Conservation (phyloP, 352 stramenopile genomes). For the Phytophthora aleatoria region DNA sequence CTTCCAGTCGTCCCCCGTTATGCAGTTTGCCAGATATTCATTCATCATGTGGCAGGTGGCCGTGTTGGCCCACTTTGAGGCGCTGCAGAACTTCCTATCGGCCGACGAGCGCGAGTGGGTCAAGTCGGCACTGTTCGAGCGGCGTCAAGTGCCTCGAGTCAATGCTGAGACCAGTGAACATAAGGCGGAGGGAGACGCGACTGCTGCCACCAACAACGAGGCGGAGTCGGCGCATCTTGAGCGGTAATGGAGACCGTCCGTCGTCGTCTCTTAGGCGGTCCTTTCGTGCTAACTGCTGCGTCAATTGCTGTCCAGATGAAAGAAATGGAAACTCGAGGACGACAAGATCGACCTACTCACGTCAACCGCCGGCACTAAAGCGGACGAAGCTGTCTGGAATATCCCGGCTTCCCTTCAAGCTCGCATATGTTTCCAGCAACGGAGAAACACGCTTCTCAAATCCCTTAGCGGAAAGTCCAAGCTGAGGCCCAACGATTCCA, state of each 20-base stretch:
- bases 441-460: background rate
- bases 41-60: slow-evolving; percentile 40
- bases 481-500: background rate
- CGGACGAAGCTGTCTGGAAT: slow-evolving; percentile 1
- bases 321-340: slow-evolving; percentile 65
- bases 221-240: slow-evolving; percentile 47
- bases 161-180: slow-evolving; percentile 10
- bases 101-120: slow-evolving; percentile 31
- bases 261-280: background rate
- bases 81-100: slow-evolving; percentile 45
- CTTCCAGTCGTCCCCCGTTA: slow-evolving; percentile 9
- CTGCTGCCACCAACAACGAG: background rate
- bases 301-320: slow-evolving; percentile 46
- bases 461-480: background rate
- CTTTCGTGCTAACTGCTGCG: background rate
- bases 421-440: background rate
- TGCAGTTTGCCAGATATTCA: slow-evolving; percentile 21
- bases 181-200: background rate
- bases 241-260: slow-evolving; percentile 28
- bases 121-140: slow-evolving; percentile 31
- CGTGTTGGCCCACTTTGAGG: slow-evolving; percentile 43
- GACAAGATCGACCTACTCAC: slow-evolving; percentile 64
- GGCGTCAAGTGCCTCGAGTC: slow-evolving; percentile 3
- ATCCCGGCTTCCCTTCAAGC: background rate
- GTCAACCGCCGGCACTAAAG: slow-evolving; percentile 13